Base-by-base conservation (phyloP, 192 early-diverging fungal species). In the Coemansia sp. region DNA sequence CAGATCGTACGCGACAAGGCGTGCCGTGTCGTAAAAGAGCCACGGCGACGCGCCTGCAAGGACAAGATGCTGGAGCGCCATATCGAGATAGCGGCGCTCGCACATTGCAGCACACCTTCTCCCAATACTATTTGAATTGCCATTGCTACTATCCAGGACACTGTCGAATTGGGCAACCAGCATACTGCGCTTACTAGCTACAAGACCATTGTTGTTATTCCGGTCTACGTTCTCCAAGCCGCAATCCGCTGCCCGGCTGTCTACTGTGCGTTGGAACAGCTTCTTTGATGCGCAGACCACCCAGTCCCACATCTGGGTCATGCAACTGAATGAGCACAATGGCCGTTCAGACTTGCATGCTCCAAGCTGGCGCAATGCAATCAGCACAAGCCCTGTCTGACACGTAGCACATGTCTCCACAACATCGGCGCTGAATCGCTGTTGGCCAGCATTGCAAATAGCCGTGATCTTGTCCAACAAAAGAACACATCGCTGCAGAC, bases 11-110 rank as follows among this genome's bases (percentile, higher is more conserved):
- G 58, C 75, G 5, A 64, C 64, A 55, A 71, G 37, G 32, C 40
- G 68, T 11, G 75, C 75, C 42, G 77, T 41, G 32, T 66, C 80
- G 7, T 42, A 40, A 17, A 83, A 65, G 65, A 76, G 25, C 63
- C 12, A 25, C 0, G 75, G 71, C 58, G 75, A 65, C 5, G 68
- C 66, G 8, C 80, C 80, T 5, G 71, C 71, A 11, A 70, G 62
- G 13, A 71, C 72, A 25, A 83, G 80, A 19, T 75, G 80, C 59
- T 70, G 56, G n/a, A 83, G 65, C 6, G 68, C 54, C 1, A 16
- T 40, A 32, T 73, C 66, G 8, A 74, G 64, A 0, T 77, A 46
- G 16, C 65, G 38, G 67, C 11, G 5, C 12, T 61, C 67, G 17
- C 72, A 49, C 40, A 25, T 62, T 45, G 51, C 54, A 4, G 60